These are phyloP conservation scores for Nicotiana undulata DNA, from an alignment of 257 asterid genomes.

Conservation along the genomic window DNA sequence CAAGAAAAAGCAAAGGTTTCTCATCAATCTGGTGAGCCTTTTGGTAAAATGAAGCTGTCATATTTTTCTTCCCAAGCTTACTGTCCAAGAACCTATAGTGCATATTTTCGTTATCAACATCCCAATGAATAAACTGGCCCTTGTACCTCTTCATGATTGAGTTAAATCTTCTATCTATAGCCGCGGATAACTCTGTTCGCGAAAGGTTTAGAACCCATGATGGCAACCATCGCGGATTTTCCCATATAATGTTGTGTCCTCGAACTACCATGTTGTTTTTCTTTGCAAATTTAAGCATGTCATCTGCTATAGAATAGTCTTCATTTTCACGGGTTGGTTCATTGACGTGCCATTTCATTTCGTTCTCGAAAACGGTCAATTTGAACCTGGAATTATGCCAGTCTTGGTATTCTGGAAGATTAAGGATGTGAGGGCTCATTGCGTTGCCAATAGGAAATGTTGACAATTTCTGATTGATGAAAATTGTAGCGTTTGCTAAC, in stretches of 20 bases:
- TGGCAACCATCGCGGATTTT: background rate
- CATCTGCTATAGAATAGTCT: conserved; percentile 9
- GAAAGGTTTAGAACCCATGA: background rate
- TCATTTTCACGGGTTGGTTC: background rate
- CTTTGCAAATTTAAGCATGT: conserved; percentile 9
- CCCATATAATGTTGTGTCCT: conserved; percentile 32
- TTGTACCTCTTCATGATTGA: conserved; percentile 15
- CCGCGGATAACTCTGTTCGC: background rate
- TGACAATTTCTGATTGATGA: conserved; percentile 27
- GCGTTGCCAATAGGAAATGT: conserved; percentile 40
- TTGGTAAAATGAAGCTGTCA: background rate
- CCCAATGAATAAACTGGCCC: conserved; percentile 29
- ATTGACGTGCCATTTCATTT: conserved; percentile 7
- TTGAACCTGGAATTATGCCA: conserved; percentile 18
- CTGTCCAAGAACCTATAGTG: conserved; percentile 5
- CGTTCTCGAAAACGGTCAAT: conserved; percentile 21
- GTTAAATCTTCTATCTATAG: background rate
- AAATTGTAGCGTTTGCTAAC: conserved; percentile 25
- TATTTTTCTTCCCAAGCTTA: conserved; percentile 5
- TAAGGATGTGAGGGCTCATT: conserved; percentile 28
- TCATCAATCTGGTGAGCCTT: conserved; percentile 23
- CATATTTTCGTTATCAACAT: conserved; percentile 28
- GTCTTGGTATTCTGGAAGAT: conserved; percentile 26
- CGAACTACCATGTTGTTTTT: conserved; percentile 10
- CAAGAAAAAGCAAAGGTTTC: conserved; percentile 14